Percentiles rank a stretch among this genome's conserved stretches.
phyloP scores from a whole-genome alignment of 2,329 filamentous ascomycete species.

The Fusarium pilosicola region DNA sequence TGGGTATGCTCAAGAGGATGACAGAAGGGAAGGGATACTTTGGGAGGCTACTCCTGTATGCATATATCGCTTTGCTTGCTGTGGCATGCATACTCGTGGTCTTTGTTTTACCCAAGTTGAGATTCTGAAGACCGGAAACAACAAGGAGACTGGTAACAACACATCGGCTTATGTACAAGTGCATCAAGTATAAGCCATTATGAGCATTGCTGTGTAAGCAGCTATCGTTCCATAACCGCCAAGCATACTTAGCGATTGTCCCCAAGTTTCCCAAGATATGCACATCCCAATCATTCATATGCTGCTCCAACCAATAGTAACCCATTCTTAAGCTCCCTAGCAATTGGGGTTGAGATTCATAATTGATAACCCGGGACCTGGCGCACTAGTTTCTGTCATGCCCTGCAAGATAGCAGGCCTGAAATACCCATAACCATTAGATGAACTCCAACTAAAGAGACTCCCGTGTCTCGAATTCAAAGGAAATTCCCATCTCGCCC shows the following conservation, averaged over 20 bases:
- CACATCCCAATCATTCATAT: background rate
- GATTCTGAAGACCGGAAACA: constrained; percentile 62
- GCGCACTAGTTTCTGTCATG: background rate
- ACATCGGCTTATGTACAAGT: background rate
- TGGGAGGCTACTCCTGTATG: constrained; percentile 85
- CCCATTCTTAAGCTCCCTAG: background rate
- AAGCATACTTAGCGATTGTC: background rate
- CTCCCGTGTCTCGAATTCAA: constrained; percentile 5
- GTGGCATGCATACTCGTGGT: constrained; percentile 81
- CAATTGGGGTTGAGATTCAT: background rate
- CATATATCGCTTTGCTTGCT: constrained; percentile 84
- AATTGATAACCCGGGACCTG: background rate
- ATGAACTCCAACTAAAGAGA: background rate
- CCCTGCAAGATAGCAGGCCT: background rate
- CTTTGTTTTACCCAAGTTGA: constrained; percentile 86
- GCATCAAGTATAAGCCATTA: background rate
- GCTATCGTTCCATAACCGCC: background rate
- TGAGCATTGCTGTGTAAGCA: background rate
- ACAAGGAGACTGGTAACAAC: background rate
- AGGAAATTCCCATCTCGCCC: background rate
- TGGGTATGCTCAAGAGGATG: constrained; percentile 81
- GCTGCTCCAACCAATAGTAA: background rate
- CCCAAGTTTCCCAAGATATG: background rate
- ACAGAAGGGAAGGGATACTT: constrained; percentile 90
- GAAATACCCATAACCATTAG: background rate